phyloP scores from a whole-genome alignment of 2,329 filamentous ascomycete species.

The Chaetomiaceae sp. region DNA sequence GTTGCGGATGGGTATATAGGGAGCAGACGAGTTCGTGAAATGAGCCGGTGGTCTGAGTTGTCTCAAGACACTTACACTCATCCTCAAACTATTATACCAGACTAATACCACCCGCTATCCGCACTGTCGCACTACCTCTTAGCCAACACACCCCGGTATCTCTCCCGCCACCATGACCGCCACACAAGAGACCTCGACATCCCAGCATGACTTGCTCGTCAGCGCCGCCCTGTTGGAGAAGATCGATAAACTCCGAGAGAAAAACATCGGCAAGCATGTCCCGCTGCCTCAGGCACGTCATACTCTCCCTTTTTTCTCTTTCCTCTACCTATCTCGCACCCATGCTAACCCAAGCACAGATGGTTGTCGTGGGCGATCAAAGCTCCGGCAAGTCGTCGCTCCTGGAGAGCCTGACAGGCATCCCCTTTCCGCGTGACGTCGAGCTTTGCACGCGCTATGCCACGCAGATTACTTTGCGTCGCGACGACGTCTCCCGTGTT shows the following conservation, averaged over 20 bases:
- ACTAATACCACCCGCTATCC: too few relatives aligned
- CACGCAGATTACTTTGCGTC: conserved; percentile 40
- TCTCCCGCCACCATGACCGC: not conserved
- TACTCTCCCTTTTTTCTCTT: too few relatives aligned
- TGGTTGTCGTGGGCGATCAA: conserved; percentile 30
- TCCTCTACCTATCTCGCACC: not conserved
- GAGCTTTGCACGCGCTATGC: conserved; percentile 30
- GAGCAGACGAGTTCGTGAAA: too few relatives aligned
- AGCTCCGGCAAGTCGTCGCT: conserved; percentile 31
- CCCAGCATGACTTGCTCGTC: conserved; percentile 8
- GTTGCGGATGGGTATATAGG: too few relatives aligned
- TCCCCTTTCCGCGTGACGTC: conserved; percentile 28
- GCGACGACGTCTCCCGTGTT: conserved; percentile 33
- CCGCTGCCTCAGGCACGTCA: conserved; percentile 20
- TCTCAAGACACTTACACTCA: too few relatives aligned
- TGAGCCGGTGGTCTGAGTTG: too few relatives aligned
- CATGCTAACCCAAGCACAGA: conserved; percentile 2
- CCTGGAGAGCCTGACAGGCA: conserved; percentile 29
- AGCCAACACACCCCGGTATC: too few relatives aligned
- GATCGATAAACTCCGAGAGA: conserved; percentile 27
- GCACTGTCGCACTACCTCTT: too few relatives aligned
- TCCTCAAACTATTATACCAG: too few relatives aligned
- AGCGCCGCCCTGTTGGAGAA: conserved; percentile 22
- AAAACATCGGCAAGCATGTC: conserved; percentile 23
- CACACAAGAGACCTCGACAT: not conserved